Evolutionary conservation across 192 early-diverging fungal genomes (phyloP), one percentile per base, ranked within the genome.

Genomic region (Glomus cerebriforme): DNA sequence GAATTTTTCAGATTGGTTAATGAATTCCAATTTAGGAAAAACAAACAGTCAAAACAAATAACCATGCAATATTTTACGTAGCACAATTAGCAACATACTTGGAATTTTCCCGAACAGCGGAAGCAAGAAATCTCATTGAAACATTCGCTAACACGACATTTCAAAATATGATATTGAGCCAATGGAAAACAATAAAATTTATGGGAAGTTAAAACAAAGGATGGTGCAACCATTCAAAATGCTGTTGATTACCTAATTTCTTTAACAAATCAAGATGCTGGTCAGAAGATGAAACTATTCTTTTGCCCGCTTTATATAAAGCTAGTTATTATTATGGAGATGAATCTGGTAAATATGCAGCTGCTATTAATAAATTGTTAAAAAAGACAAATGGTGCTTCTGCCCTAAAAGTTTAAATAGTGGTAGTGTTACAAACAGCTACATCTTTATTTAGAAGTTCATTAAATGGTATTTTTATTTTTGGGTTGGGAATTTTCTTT

Each of bases 61-160:
- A 85, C 29, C 80, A 83, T 19, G 72, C 45, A 26, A 81, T 80
- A 5, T 85, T 83, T 80, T 79, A 81, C 45, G 17, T 83, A 26
- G 84, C 79, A 4, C 82, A 83, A 66, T 43, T 81, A 2, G 82
- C 74, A 24, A 79, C 78, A 4, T 83, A 83, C 15, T 68, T 79
- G 15, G 43, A 72, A 34, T 79, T 77, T 59, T n/a, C 79, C 12
- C 47, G 77, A 27, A 27, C 17, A 29, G 75, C 77, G 6, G 80
- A 81, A 26, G 80, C 65, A 9, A 37, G 31, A 13, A 27, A 58
- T 3, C 64, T 64, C 22, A 65, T 83, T 26, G 47, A 64, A 12
- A 59, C 15, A 3, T 85, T 81, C 62, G 70, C 83, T 26, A 7
- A 62, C 2, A 39, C 29, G 3, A 62, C 29, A 17, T 64, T 73